phyloP scores from a whole-genome alignment of 2,329 filamentous ascomycete genomes.

The Botryotinia calthae region DNA sequence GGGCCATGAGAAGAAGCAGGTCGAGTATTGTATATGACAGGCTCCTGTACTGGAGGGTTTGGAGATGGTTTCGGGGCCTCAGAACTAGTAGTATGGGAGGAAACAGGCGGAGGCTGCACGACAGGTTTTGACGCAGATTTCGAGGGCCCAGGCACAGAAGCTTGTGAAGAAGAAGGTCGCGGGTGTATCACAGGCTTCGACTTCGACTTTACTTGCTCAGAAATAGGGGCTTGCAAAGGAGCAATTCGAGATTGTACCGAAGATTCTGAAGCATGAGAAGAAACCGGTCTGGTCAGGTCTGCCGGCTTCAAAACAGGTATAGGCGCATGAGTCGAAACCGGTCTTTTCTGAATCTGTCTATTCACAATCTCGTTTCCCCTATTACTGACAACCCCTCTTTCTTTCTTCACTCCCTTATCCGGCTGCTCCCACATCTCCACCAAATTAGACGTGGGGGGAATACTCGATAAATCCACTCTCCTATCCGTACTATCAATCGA shows the following conservation, averaged over 20 bases:
- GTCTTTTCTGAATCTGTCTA: slow-evolving; percentile 17
- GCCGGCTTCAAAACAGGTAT: not conserved
- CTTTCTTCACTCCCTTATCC: slow-evolving; percentile 19
- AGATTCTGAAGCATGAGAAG: slow-evolving; percentile 24
- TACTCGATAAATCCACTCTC: slow-evolving; percentile 40
- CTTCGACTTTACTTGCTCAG: not conserved
- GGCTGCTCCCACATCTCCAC: slow-evolving; percentile 67
- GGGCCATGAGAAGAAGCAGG: not conserved
- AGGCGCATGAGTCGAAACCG: slow-evolving; percentile 20
- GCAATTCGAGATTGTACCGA: not conserved
- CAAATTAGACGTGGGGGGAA: slow-evolving; percentile 61
- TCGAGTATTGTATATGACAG: not conserved
- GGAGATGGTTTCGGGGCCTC: not conserved
- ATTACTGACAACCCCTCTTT: not conserved
- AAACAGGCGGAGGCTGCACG: not conserved
- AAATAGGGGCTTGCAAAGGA: not conserved
- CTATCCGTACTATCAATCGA: slow-evolving; percentile 11
- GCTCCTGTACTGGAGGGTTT: not conserved
- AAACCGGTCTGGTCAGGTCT: slow-evolving; percentile 14
- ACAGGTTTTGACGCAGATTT: not conserved
- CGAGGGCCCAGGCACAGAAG: not conserved
- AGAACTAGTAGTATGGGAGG: not conserved
- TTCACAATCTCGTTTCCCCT: not conserved
- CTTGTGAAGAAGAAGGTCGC: not conserved
- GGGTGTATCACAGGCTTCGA: not conserved